These are phyloP conservation scores for Ogataea chonburiensis DNA, from an alignment of 805 yeast species.

Conservation along the genomic window DNA sequence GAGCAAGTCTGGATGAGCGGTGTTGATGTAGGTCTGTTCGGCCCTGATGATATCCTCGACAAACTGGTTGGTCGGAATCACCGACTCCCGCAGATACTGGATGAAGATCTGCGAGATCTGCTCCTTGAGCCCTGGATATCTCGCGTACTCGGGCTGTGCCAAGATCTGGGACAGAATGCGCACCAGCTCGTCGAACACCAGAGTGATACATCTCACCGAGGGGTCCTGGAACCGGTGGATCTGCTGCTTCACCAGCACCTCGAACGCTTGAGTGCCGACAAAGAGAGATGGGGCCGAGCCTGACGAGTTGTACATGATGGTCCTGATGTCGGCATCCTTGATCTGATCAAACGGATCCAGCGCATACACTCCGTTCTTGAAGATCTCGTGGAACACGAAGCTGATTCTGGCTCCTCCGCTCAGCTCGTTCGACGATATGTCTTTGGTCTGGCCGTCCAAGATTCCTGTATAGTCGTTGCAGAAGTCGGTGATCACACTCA, in stretches of 20 bases:
- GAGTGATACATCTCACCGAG: constrained; percentile 77
- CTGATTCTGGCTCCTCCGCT: constrained; percentile 98
- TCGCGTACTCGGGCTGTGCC: constrained; percentile 73
- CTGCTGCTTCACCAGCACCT: constrained; percentile 91
- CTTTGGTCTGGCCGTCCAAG: constrained; percentile 89
- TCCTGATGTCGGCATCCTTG: constrained; percentile 92
- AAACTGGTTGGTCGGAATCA: constrained; percentile 81
- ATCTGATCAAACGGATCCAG: constrained; percentile 96
- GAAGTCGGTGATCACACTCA: constrained; percentile 89
- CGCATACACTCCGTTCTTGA: constrained; percentile 86
- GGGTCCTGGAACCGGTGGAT: constrained; percentile 95
- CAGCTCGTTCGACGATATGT: constrained; percentile 81
- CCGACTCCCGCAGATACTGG: constrained; percentile 72
- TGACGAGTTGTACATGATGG: constrained; percentile 93
- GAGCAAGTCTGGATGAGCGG: constrained; percentile 95
- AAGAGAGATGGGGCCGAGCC: constrained; percentile 95
- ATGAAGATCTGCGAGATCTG: constrained; percentile 78
- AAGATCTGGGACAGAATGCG: constrained; percentile 84
- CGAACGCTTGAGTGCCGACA: constrained; percentile 97
- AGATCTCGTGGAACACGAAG: constrained; percentile 95
- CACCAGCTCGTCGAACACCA: constrained; percentile 92
- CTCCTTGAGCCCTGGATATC: constrained; percentile 91
- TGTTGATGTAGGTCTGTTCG: constrained; percentile 93
- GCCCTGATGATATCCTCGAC: constrained; percentile 79
- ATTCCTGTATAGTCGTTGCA: constrained; percentile 89